Base-by-base conservation (phyloP, 1,284 basidiomycete species). In the Laetiporus sulphureus region DNA sequence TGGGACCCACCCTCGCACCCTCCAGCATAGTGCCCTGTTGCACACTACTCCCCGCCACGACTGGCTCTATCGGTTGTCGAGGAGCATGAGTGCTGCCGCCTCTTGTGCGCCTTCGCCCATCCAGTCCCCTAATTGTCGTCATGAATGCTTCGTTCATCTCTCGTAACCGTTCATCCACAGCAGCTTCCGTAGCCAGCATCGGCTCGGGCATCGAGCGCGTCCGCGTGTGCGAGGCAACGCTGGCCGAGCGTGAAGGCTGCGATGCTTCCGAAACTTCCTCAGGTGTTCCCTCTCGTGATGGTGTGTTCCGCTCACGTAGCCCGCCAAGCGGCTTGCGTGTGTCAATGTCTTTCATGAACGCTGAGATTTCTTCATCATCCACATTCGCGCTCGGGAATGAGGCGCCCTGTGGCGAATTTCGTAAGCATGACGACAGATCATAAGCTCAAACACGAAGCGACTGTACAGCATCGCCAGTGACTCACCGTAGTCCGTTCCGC, bases 311-410 rank as follows among this genome's bases (percentile, higher is more conserved):
- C 35, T 57, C 56, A 44, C 57, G 46, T 41, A 49, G 37, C 34
- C 72, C 68, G 21, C 65, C 65, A 32, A 87, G 64, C 1, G 83
- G 84, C 52, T 77, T 79, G 15, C 79, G 68, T 20, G 71, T 60
- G 49, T 83, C 83, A 35, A 86, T 85, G 39, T 84, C 79, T 53
- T 82, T 77, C 29, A 88, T 78, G 53, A 87, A 87, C 12, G 73
- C 67, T 3, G 80, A 83, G 21, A 88, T 77, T 38, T 87, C 84
- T 51, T 85, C 83, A 52, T 86, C 82, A 45, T 87, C 82, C 11
- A 73, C 73, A 32, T 66, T 66, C 3, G 64, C 60, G 44, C 67
- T 70, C 42, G 73, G 56, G 54, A 67, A 74, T 5, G 71, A 71
- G 5, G 70, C 56, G 43, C 59, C 64, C 65, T 67, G 49, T 18